Evolutionary conservation across 139 green algal genomes (phyloP), one percentile per base, ranked within the genome.

Genomic region (Coelastrella sp.): DNA sequence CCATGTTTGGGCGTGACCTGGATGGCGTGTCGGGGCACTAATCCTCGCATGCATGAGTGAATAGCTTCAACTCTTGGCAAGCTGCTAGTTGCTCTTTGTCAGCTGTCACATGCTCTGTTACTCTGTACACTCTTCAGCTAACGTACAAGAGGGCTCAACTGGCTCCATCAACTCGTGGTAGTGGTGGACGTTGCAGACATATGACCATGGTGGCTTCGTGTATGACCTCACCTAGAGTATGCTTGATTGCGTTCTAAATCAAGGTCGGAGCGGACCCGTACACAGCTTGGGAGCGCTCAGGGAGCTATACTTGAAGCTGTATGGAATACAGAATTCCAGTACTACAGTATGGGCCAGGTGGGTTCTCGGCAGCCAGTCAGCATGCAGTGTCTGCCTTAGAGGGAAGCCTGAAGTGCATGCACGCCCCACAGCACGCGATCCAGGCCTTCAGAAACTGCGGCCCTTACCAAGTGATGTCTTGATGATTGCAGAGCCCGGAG

Each of bases 281-380:
- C 63, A 17, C 63, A 70, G 63, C 63, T 78, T 78, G 9, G 22
- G 20, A 25, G 35, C 35, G 35, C 35, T 49, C 35, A 49, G 35
- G 35, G 35, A 49, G 35, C 35, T 49, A 49, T 49, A 49, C 35
- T 3, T 49, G 35, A 49, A 49, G 35, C 35, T 49, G 3, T 49
- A 87, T 87, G 81, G 60, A 75, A 4, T 76, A 25, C 10, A 35
- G 81, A 7, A 6, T 87, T 24, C 81, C 81, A 14, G 81, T 75
- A 9, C 56, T 87, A n/a, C 76, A 83, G 76, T 83, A 83, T 83
- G 76, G 59, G 24, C 20, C 76, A 83, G 76, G 76, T 83, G 76
- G 19, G n/a, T 17, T 17, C 65, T 15, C 65, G 65, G 15, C 15
- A 22, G 14, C 14, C 65, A 78, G 72, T 27, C 72, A 35, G 72